phyloP scores from a whole-genome alignment of 805 yeast genomes.

The Aciculoconidium aculeatum region DNA sequence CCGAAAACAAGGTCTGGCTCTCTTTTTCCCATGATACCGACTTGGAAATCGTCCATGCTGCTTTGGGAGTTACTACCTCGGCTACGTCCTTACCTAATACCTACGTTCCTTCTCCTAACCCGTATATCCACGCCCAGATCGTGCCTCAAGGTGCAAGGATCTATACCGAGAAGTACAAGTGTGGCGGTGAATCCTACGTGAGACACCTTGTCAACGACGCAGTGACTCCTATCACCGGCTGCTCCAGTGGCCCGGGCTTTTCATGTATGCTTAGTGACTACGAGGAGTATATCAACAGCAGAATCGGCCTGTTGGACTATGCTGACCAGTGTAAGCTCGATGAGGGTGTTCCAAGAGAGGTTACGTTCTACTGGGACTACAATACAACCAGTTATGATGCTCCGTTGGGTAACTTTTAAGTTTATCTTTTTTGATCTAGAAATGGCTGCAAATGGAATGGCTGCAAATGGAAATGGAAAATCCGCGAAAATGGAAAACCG shows the following conservation, averaged over 20 bases:
- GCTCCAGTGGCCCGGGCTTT: slow-evolving; percentile 12
- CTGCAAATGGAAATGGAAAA: too few relatives aligned
- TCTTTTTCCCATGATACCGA: slow-evolving; percentile 14
- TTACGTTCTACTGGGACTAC: slow-evolving; percentile 41
- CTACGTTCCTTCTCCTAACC: slow-evolving; percentile 7
- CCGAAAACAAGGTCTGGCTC: slow-evolving; percentile 10
- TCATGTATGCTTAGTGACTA: slow-evolving; percentile 21
- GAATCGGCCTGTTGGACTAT: slow-evolving; percentile 15
- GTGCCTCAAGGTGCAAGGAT: slow-evolving; percentile 12
- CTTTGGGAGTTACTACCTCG: slow-evolving; percentile 10
- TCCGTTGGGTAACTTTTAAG: slow-evolving; percentile 14
- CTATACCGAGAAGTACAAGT: slow-evolving; percentile 10
- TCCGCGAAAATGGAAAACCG: too few relatives aligned
- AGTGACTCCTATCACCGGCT: slow-evolving; percentile 9
- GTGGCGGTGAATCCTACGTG: slow-evolving; percentile 8
- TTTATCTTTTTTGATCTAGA: too few relatives aligned
- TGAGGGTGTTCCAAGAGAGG: slow-evolving; percentile 10
- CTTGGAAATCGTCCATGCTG: slow-evolving; percentile 8
- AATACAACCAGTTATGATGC: slow-evolving; percentile 19
- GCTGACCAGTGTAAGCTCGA: slow-evolving; percentile 24
- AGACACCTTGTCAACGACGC: slow-evolving; percentile 11
- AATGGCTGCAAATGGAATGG: too few relatives aligned
- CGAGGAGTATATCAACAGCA: slow-evolving; percentile 19
- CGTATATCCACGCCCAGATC: slow-evolving; percentile 9
- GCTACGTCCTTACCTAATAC: slow-evolving; percentile 7